Evolutionary conservation across 1,284 basidiomycete genomes (phyloP).

Genomic region (Cryptococcus hybrid): DNA sequence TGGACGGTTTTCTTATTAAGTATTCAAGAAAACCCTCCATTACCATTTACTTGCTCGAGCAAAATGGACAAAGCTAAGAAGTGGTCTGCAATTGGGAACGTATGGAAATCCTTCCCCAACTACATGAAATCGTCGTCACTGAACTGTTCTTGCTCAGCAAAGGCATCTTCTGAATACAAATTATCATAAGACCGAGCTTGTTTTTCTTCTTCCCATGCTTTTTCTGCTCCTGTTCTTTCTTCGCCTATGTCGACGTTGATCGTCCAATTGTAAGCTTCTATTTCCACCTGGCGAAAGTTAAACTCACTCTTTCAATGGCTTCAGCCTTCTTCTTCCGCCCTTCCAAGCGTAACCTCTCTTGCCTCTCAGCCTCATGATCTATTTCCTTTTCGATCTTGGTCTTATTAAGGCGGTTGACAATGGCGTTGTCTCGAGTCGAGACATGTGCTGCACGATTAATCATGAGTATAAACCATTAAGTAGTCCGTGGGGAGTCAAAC

Average conservation of each 20-base stretch:
- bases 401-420: constrained; percentile 94
- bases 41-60: neutral
- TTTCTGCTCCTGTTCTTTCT: constrained; percentile 39
- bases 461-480: neutral
- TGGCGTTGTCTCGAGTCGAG: constrained; percentile 75
- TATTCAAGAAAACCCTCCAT: too few relatives aligned
- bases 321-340: constrained; percentile 63
- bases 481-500: neutral
- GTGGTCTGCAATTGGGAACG: neutral
- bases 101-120: neutral
- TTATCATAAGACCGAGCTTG: constrained; percentile 45
- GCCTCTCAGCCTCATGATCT: constrained; percentile 83
- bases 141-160: constrained; percentile 35
- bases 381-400: constrained; percentile 82
- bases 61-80: neutral
- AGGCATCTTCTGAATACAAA: constrained; percentile 47
- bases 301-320: constrained; percentile 55
- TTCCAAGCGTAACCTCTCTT: constrained; percentile 78
- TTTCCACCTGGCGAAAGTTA: neutral
- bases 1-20: too few relatives aligned
- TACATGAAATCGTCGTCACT: constrained; percentile 51
- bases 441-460: constrained; percentile 62
- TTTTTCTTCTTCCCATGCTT: constrained; percentile 48
- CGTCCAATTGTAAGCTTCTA: neutral
- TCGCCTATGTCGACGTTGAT: constrained; percentile 4